A percentile compares a stretch with the other conserved stretches of the same genome.
Evolutionary conservation across 169 alveolate species (phyloP).

Genomic region (Neospora caninum): DNA sequence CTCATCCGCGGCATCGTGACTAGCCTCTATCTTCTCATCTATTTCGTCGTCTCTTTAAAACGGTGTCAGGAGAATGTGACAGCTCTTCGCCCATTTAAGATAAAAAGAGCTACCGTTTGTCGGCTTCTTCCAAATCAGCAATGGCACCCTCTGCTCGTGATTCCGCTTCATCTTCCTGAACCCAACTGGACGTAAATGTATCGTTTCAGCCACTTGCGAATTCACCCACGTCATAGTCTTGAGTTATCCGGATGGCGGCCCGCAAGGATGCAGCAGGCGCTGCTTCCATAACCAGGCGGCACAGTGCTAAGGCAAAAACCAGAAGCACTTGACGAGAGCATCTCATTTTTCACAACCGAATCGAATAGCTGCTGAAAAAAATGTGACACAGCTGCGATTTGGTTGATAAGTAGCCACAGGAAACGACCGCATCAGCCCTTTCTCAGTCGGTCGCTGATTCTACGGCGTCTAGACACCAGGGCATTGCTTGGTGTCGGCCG

Average conservation of each 20-base stretch:
- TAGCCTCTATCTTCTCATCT: conserved; percentile 48
- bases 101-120: not conserved
- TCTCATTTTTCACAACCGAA: no score
- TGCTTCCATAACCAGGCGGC: not conserved
- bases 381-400: no score
- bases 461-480: no score
- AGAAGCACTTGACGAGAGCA: no score
- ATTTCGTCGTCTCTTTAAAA: conserved; percentile 37
- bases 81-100: not conserved
- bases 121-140: conserved; percentile 17
- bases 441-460: no score
- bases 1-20: conserved; percentile 60
- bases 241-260: not conserved
- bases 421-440: no score
- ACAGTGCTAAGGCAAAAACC: no score
- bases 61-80: not conserved
- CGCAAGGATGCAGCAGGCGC: not conserved
- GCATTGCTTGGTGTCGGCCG: no score
- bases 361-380: no score
- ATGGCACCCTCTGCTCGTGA: conserved; percentile 20
- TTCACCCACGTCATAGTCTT: conserved; percentile 27
- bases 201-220: not conserved
- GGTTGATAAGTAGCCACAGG: no score
- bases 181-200: not conserved
- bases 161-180: conserved; percentile 29